These are phyloP conservation scores for Gremmenia infestans DNA, from an alignment of 2,329 filamentous ascomycete genomes.

Conservation along the genomic window DNA sequence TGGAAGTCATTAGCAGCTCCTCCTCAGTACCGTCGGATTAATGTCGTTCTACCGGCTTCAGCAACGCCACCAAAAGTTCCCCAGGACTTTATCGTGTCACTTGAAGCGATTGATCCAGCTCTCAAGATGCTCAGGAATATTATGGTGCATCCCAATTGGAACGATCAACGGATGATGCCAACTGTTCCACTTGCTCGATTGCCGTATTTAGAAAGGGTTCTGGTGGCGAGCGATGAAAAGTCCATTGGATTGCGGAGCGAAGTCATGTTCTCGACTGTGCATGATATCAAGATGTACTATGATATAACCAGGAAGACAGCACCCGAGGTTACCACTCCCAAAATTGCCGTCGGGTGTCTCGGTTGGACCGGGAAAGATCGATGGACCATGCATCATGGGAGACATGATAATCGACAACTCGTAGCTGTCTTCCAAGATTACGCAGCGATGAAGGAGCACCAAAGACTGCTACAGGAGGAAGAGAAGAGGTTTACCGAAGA, in stretches of 20 bases:
- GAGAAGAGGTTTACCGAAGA: slow-evolving; percentile 18
- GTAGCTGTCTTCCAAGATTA: slow-evolving; percentile 16
- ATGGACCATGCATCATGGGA: slow-evolving; percentile 12
- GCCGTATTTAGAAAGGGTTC: slow-evolving; percentile 6
- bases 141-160: slow-evolving; percentile 24
- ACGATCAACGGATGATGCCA: slow-evolving; percentile 11
- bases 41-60: not conserved
- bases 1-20: slow-evolving; percentile 7
- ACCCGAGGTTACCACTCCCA: slow-evolving; percentile 8
- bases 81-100: slow-evolving; percentile 13
- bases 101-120: slow-evolving; percentile 5
- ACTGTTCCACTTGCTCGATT: slow-evolving; percentile 13
- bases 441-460: slow-evolving; percentile 16
- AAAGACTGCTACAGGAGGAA: slow-evolving; percentile 11
- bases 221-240: slow-evolving; percentile 22
- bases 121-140: slow-evolving; percentile 13
- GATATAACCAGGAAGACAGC: slow-evolving; percentile 1
- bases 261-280: slow-evolving; percentile 17
- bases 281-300: slow-evolving; percentile 22
- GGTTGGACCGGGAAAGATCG: slow-evolving; percentile 19
- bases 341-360: slow-evolving; percentile 21
- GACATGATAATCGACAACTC: slow-evolving; percentile 17
- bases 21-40: too few species aligned
- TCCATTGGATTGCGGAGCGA: slow-evolving; percentile 20
- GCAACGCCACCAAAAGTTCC: not conserved